Base-by-base conservation (phyloP, 352 stramenopile species). In the Thalassiosira allenii region DNA sequence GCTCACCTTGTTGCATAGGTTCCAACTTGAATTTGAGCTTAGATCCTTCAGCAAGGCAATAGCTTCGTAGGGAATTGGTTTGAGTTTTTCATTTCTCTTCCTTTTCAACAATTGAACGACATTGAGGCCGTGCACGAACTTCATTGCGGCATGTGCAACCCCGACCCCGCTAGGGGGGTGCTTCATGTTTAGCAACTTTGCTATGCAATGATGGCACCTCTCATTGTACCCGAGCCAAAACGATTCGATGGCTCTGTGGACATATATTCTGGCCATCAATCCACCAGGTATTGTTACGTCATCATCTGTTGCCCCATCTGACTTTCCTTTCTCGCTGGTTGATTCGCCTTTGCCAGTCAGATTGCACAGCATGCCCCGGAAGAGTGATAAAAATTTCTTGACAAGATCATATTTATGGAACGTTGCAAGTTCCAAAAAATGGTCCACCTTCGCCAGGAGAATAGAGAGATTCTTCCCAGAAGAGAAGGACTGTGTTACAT, bases 1-100 rank as follows among this genome's bases (percentile, higher is more conserved):
- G n/a, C n/a, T n/a, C n/a, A n/a, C 29, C 54, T 87, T 87, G 22
- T 76, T 73, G 25, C 47, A 27, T 14, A 69, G 77, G 56, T 87
- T 87, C 61, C 27, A 80, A 6, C 40, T 32, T 12, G 72, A 83
- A 49, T 49, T 66, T 29, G 34, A n/a, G 22, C 40, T 27, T n/a
- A 53, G 62, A 57, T 27, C 4, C 40, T 43, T 40, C 20, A 79
- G n/a, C 52, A 43, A n/a, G 1, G 25, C 14, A 1, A 76, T 52
- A 22, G 63, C 63, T 56, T 67, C n/a, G 27, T 82, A 69, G n/a
- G 23, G 49, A 23, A 76, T 34, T 37, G 20, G 32, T 29, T 17
- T 76, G 1, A 57, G 3, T 25, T 74, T 82, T 3, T 17, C 1
- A 6, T 40, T 62, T 25, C 63, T 73, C 11, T 54, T 41, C 4